Base-by-base conservation (phyloP, 2,329 filamentous ascomycete species). In the Xylariaceae sp. region DNA sequence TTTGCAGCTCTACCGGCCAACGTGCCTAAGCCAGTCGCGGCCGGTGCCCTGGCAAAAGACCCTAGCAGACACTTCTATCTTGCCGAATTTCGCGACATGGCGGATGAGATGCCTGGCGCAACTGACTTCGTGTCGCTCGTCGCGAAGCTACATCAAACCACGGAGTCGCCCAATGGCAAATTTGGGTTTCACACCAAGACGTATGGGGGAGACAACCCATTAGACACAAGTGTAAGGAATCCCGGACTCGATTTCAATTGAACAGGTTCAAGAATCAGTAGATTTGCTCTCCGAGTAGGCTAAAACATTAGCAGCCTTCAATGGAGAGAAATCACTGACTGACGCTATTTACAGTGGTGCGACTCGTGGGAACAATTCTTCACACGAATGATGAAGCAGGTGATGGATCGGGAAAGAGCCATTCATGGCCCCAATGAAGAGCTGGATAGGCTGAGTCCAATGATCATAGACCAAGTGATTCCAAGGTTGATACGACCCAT, bases 281-380 rank as follows among this genome's bases (percentile, higher is more conserved):
- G 4, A 7, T 27, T 27, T 27, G 22, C 22, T 27, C 22, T 27
- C 22, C 7, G 4, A 27, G 22, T 4, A 27, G 22, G 22, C 22
- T 27, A 27, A 27, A 7, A 27, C 22, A 27, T 27, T 27, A 27
- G 7, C 22, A 27, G 7, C 7, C 4, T 27, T 27, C 22, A 4
- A 27, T 27, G 22, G 22, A 27, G 22, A 27, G 22, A 7, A 27
- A 7, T 7, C 22, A 27, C 22, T 27, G 22, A 27, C 22, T 27
- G 22, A 27, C 4, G n/a, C 4, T 27, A 7, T 4, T 27, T 27
- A 4, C 22, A 27, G 2, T 74, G 67, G 68, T 63, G 70, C 18
- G 54, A 59, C n/a, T 71, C 59, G 45, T 75, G 71, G 72, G 64
- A 67, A 7, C 51, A 53, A 2, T 71, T 67, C 51, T 75, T 71